These are phyloP conservation scores for Aspergillus costaricaensis DNA, from an alignment of 2,329 filamentous ascomycete species.

Conservation along the genomic window DNA sequence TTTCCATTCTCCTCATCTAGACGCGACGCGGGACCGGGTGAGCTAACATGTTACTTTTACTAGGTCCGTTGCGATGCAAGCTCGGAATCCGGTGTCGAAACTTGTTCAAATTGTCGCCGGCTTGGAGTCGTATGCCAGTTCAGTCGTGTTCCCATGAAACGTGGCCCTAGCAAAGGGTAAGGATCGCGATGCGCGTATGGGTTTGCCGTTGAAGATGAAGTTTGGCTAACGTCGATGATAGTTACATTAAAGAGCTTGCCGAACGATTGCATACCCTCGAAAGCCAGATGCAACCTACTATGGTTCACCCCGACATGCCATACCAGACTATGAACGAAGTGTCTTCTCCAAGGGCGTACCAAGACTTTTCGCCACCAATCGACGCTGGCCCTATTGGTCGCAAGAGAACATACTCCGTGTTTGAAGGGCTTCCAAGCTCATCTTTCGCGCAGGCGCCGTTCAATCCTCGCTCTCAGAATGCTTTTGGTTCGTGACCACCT, in stretches of 20 bases:
- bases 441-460: constrained; percentile 45
- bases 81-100: constrained; percentile 69
- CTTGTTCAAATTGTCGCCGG: constrained; percentile 79
- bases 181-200: constrained; percentile 7
- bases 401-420: constrained; percentile 54
- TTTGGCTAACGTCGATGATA: constrained; percentile 38
- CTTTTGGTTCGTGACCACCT: constrained; percentile 32
- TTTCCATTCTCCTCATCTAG: constrained; percentile 13
- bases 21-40: constrained; percentile 17
- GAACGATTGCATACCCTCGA: constrained; percentile 82
- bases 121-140: constrained; percentile 79
- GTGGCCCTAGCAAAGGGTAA: constrained; percentile 85
- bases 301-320: constrained; percentile 43
- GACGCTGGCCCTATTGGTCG: constrained; percentile 43
- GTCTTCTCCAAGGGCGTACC: constrained; percentile 47
- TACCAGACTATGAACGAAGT: constrained; percentile 48
- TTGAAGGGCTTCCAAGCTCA: constrained; percentile 47
- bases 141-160: constrained; percentile 83
- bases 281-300: constrained; percentile 63
- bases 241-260: constrained; percentile 88
- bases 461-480: constrained; percentile 37
- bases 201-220: constrained; percentile 1
- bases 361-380: constrained; percentile 57
- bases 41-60: constrained; percentile 22
- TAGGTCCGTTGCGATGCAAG: constrained; percentile 81